Evolutionary conservation across 352 stramenopile species (phyloP).

Genomic region (Bremia lactucae): DNA sequence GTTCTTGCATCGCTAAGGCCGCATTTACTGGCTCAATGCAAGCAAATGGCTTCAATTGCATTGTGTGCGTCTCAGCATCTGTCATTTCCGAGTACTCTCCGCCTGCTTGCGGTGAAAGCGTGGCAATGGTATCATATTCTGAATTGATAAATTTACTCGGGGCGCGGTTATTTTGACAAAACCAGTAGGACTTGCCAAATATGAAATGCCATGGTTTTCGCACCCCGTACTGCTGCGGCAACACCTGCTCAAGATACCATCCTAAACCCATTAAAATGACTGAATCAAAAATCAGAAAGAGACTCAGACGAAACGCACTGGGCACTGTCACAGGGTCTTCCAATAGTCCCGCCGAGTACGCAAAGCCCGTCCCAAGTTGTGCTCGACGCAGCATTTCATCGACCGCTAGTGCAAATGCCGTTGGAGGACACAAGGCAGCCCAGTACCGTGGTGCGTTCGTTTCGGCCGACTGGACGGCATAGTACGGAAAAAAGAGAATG

Average conservation of each 20-base stretch:
- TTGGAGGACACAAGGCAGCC: slow-evolving; percentile 45
- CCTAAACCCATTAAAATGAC: slow-evolving; percentile 73
- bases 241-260: slow-evolving; percentile 88
- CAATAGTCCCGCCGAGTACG: slow-evolving; percentile 36
- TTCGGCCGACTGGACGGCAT: slow-evolving; percentile 36
- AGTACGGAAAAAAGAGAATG: slow-evolving; percentile 65
- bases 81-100: slow-evolving; percentile 12
- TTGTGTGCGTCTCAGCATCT: background rate
- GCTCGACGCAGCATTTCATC: slow-evolving; percentile 48
- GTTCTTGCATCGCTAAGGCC: slow-evolving; percentile 29
- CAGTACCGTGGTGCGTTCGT: slow-evolving; percentile 35
- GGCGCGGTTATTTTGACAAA: slow-evolving; percentile 2
- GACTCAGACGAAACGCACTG: slow-evolving; percentile 37
- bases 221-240: slow-evolving; percentile 87
- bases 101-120: slow-evolving; percentile 15
- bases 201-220: slow-evolving; percentile 87
- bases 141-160: background rate
- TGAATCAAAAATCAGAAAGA: slow-evolving; percentile 67
- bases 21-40: slow-evolving; percentile 35
- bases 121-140: background rate
- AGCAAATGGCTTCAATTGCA: background rate
- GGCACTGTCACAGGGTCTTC: slow-evolving; percentile 34
- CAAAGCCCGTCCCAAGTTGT: slow-evolving; percentile 47
- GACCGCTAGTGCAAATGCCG: slow-evolving; percentile 53
- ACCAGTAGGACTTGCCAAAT: slow-evolving; percentile 39